phyloP scores from a whole-genome alignment of 2,329 filamentous ascomycete species.

The Colletotrichum aenigma region DNA sequence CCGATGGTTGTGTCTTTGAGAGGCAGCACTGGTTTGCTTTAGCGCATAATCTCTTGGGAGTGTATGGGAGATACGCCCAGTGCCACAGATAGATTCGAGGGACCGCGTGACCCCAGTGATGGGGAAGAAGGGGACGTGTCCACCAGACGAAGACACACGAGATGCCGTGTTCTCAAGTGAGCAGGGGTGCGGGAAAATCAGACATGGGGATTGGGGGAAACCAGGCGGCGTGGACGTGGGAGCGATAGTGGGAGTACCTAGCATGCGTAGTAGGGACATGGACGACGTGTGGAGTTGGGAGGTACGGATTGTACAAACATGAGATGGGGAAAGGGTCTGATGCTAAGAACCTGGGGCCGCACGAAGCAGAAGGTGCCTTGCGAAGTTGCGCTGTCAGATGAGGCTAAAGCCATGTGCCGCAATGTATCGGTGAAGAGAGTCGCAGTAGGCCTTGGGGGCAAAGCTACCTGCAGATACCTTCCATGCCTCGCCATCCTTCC shows the following conservation, averaged over 20 bases:
- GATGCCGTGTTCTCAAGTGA: slow-evolving; percentile 4
- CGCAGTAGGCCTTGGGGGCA: background rate
- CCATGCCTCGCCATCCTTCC: background rate
- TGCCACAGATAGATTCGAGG: slow-evolving; percentile 20
- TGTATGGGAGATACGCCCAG: slow-evolving; percentile 8
- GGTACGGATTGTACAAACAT: background rate
- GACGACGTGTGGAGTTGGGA: background rate
- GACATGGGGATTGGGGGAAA: slow-evolving; percentile 9
- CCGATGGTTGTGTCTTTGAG: background rate
- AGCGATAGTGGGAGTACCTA: background rate
- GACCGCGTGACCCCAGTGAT: slow-evolving; percentile 19
- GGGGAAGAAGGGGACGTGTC: background rate
- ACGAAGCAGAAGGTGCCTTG: background rate
- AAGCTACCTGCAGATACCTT: background rate
- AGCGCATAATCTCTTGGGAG: slow-evolving; percentile 14
- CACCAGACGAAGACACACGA: background rate
- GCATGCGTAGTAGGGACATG: background rate
- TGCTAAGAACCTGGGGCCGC: background rate
- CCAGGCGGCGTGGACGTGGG: background rate
- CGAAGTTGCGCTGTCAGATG: background rate
- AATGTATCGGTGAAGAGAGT: background rate
- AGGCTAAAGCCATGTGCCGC: slow-evolving; percentile 8
- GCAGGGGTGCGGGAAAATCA: background rate
- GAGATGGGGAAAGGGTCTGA: background rate
- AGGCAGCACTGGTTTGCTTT: background rate